Percentiles rank a stretch among this genome's conserved stretches.
These are phyloP conservation scores for Coemansia sp. DNA, from an alignment of 192 early-diverging fungal species.

Conservation along the genomic window DNA sequence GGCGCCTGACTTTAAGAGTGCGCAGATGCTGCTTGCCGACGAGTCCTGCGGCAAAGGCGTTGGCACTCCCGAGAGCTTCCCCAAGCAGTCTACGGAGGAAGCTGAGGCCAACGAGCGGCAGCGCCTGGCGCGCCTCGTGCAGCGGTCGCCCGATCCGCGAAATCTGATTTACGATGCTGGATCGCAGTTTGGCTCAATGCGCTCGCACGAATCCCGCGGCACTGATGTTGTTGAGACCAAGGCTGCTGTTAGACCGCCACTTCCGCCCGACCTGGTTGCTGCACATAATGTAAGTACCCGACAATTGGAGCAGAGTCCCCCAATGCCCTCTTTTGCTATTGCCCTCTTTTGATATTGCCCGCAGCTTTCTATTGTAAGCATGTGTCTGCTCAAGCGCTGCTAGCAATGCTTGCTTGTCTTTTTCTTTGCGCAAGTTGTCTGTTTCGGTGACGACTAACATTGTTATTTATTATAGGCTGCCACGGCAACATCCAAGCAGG, in stretches of 20 bases:
- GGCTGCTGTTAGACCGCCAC: neutral
- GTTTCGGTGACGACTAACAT: neutral
- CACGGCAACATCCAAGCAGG: neutral
- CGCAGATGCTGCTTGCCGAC: neutral
- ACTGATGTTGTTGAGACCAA: neutral
- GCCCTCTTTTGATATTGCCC: neutral
- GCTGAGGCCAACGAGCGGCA: neutral
- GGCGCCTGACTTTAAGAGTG: neutral
- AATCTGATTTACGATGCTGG: slow-evolving; percentile 49
- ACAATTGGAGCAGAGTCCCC: neutral
- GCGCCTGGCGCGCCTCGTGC: slow-evolving; percentile 33
- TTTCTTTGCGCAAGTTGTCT: neutral
- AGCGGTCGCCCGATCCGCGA: slow-evolving; percentile 50
- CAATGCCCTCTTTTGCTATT: neutral
- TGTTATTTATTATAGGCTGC: slow-evolving; percentile 2
- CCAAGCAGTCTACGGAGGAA: neutral
- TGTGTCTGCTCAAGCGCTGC: too few species aligned
- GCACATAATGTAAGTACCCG: slow-evolving; percentile 9
- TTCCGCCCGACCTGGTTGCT: slow-evolving; percentile 2
- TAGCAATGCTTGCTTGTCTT: neutral
- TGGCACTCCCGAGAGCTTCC: neutral
- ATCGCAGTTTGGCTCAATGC: slow-evolving; percentile 55
- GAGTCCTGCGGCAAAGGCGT: too few species aligned
- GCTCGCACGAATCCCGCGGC: slow-evolving; percentile 25
- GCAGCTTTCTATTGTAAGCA: too few species aligned